These are phyloP conservation scores for Colletotrichum paranaense DNA, from an alignment of 2,329 filamentous ascomycete genomes.

Conservation along the genomic window DNA sequence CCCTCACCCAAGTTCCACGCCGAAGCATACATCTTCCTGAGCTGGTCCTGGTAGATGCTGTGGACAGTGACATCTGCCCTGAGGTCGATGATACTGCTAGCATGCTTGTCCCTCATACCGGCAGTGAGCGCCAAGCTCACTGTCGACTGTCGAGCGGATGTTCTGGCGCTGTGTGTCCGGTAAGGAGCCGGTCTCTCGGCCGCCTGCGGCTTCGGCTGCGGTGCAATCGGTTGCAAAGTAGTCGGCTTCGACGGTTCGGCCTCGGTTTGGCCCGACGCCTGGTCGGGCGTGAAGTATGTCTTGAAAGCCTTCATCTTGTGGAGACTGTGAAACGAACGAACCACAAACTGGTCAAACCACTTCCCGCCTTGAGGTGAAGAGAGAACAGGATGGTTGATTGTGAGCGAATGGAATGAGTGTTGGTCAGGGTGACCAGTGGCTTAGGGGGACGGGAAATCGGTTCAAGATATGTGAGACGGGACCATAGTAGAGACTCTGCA, in stretches of 20 bases:
- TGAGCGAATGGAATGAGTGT: constrained; percentile 12
- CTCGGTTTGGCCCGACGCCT: constrained; percentile 12
- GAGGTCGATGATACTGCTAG: constrained; percentile 33
- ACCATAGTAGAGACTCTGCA: neutral
- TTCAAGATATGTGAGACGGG: constrained; percentile 29
- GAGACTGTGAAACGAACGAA: constrained; percentile 22
- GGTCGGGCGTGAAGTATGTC: constrained; percentile 32
- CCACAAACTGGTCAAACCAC: constrained; percentile 24
- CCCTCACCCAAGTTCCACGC: constrained; percentile 57
- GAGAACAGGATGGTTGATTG: neutral
- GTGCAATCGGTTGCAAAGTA: neutral
- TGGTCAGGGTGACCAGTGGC: neutral
- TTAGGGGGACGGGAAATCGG: constrained; percentile 17
- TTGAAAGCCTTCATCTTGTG: constrained; percentile 36
- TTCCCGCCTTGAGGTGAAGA: constrained; percentile 24
- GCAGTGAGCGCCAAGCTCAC: constrained; percentile 33
- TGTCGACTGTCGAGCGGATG: constrained; percentile 34
- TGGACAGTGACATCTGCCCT: constrained; percentile 35
- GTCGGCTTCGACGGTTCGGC: neutral
- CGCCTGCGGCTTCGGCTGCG: neutral
- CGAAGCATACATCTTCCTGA: constrained; percentile 34
- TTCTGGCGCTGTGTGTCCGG: constrained; percentile 16
- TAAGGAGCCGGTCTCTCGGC: constrained; percentile 29
- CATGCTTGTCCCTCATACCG: constrained; percentile 33
- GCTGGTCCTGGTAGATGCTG: constrained; percentile 35